These are phyloP conservation scores for Sporisorium exsertum DNA, from an alignment of 1,284 basidiomycete species.

Conservation along the genomic window DNA sequence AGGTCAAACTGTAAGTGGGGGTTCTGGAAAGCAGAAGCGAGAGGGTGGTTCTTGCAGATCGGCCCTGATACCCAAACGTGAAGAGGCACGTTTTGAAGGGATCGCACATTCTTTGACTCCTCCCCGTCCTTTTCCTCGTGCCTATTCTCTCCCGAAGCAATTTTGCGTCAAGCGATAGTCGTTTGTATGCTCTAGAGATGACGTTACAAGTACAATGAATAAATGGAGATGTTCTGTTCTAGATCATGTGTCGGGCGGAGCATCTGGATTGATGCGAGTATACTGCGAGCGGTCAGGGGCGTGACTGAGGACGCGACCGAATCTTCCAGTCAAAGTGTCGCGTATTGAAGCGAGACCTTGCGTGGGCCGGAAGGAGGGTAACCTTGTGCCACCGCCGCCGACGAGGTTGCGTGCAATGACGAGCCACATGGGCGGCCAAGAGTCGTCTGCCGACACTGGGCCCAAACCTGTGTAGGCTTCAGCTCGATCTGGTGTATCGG, in stretches of 20 bases:
- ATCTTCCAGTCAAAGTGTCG: conserved; percentile 16
- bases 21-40: not conserved
- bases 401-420: conserved; percentile 43
- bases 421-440: conserved; percentile 50
- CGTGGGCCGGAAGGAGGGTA: conserved; percentile 18
- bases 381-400: conserved; percentile 20
- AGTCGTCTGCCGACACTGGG: conserved; percentile 31
- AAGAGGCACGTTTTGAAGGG: conserved; percentile 61
- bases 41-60: conserved; percentile 59
- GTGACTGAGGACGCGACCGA: conserved; percentile 19
- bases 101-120: conserved; percentile 38
- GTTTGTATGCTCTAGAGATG: not conserved
- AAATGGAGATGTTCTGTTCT: not conserved
- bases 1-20: not conserved
- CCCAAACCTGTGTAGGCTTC: conserved; percentile 15
- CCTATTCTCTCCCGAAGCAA: not conserved
- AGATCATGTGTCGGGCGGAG: conserved; percentile 12
- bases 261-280: conserved; percentile 25
- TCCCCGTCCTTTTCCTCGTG: not conserved
- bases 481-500: not conserved
- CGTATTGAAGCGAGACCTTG: conserved; percentile 25
- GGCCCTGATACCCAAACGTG: conserved; percentile 32
- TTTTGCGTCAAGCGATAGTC: not conserved
- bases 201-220: conserved; percentile 21
- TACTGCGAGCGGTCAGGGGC: conserved; percentile 27